Conservation (phyloP, 495 filamentous ascomycete genomes). For the Lasiosphaeria miniovina region DNA sequence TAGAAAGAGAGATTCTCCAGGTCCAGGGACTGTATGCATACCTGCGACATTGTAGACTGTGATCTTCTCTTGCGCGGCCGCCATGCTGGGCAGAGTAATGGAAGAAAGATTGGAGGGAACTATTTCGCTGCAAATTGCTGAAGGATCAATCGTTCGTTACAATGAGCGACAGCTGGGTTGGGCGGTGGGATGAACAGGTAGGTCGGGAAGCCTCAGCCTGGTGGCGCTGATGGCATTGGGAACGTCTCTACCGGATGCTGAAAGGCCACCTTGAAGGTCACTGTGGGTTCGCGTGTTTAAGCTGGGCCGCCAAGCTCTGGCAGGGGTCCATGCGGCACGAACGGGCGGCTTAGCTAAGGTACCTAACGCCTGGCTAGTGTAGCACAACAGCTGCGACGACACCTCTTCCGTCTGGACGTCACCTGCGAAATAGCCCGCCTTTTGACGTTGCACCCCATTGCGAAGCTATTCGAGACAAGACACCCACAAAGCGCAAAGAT, state of each 20-base stretch:
- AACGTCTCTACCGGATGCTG: conserved; percentile 2
- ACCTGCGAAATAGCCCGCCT: background rate
- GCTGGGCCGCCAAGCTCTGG: background rate
- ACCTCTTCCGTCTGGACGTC: background rate
- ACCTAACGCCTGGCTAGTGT: background rate
- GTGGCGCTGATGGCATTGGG: background rate
- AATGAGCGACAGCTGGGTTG: too few relatives aligned
- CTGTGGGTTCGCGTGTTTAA: background rate
- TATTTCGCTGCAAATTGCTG: too few relatives aligned
- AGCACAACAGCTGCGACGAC: conserved; percentile 1
- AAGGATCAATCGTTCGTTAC: too few relatives aligned
- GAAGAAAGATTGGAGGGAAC: too few relatives aligned
- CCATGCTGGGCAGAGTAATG: conserved; percentile 22
- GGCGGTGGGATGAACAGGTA: too few relatives aligned
- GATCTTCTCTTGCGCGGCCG: conserved; percentile 56
- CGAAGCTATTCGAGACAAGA: background rate
- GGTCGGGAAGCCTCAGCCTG: too few relatives aligned
- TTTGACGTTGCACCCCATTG: background rate
- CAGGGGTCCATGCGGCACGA: conserved; percentile 6
- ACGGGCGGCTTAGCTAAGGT: conserved; percentile 6
- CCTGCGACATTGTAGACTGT: conserved; percentile 66
- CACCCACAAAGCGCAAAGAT: conserved; percentile 48
- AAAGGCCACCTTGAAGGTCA: conserved; percentile 24
- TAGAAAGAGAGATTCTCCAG: background rate
- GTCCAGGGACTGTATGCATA: conserved; percentile 27